These are phyloP conservation scores for Xerocomellus dryophilus DNA, from an alignment of 768 basidiomycete genomes.

Conservation along the genomic window DNA sequence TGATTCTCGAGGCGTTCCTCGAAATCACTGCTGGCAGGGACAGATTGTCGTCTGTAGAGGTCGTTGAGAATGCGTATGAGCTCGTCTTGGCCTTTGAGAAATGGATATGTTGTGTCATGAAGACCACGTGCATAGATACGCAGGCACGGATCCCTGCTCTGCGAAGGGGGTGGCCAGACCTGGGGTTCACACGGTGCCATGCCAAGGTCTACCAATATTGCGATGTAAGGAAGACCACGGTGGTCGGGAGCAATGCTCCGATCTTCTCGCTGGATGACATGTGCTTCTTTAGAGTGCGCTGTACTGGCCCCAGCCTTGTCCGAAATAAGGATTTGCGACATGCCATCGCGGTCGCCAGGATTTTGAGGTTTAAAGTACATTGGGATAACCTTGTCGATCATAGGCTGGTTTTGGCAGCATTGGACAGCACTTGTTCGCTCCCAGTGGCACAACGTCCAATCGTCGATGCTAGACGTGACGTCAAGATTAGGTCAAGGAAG, in stretches of 20 bases:
- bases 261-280: not conserved
- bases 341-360: not conserved
- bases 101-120: not conserved
- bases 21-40: fast-evolving
- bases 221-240: not conserved
- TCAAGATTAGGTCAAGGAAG: not conserved
- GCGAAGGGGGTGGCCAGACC: not conserved
- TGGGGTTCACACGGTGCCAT: not conserved
- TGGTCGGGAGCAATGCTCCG: not conserved
- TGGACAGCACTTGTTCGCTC: not conserved
- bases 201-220: not conserved
- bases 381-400: not conserved
- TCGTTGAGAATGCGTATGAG: not conserved
- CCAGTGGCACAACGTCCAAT: not conserved
- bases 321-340: not conserved
- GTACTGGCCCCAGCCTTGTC: not conserved
- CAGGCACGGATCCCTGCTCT: not conserved
- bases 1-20: not conserved
- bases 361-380: not conserved
- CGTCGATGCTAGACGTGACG: not conserved
- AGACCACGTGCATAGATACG: not conserved
- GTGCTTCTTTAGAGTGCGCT: too few relatives aligned
- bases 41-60: not conserved
- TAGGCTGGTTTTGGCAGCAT: not conserved
- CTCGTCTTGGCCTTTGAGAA: not conserved